Base-by-base conservation (phyloP, 768 basidiomycete genomes). In the Cystoderma amianthinum region DNA sequence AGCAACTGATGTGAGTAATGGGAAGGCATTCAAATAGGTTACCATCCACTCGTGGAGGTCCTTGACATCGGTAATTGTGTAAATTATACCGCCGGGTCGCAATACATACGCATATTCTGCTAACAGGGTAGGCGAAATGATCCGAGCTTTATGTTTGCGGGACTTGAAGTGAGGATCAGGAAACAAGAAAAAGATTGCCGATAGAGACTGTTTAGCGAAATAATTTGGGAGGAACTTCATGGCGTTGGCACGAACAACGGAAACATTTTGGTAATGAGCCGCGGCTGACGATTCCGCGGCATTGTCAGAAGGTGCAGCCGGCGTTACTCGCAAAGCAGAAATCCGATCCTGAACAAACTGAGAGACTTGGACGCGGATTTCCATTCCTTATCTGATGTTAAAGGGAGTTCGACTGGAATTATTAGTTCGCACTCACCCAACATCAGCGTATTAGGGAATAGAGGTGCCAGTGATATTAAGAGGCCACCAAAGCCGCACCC, bases 171-270 rank as follows among this genome's bases (percentile, higher is more conserved):
- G 96, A 0, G 96, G 96, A 62, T 99, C 96, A 32, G 96, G 96
- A 64, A 98, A 99, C 44, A 98, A 77, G 70, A 99, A 98, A 67
- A 99, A 99, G 38, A 99, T 72, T 36, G 95, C 82, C 15, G 86
- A 83, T 25, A 99, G 71, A 48, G 95, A 95, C 43, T 82, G 82
- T 57, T 94, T 93, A 17, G 73, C 57, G 61, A 99, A 96, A 62
- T 92, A 97, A 63, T 98, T 98, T 4, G 94, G 88, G 42, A 97
- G 72, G 61, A 98, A 97, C 65, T 98, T 98, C 94, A 97, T 97
- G 36, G 92, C 86, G 59, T 99, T 99, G 11, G 89, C 94, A 38
- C 96, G 83, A 48, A 96, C 85, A 48, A 97, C 79, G 24, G 91
- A 92, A 41, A 96, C 78, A 59, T 98, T 98, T 51, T 89, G 80